These are phyloP conservation scores for Apiotrichum domesticum DNA, from an alignment of 1,284 basidiomycete species.

Conservation along the genomic window DNA sequence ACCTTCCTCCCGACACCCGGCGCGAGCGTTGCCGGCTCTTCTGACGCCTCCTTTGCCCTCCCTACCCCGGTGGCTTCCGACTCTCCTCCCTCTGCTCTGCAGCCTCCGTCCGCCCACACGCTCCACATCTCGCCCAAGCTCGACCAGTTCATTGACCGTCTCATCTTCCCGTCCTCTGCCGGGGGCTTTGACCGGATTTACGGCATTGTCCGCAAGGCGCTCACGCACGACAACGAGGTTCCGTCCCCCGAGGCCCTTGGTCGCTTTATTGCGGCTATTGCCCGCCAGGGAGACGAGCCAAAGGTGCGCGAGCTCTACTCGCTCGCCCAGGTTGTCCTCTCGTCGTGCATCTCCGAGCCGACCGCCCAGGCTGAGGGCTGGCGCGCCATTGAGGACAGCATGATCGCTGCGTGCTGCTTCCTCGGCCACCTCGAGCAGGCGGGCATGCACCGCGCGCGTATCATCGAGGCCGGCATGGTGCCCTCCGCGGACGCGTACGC, in stretches of 20 bases:
- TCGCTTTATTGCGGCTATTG: conserved; percentile 62
- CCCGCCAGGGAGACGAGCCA: conserved; percentile 57
- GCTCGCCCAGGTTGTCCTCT: conserved; percentile 61
- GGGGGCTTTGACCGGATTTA: conserved; percentile 13
- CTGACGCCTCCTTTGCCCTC: conserved; percentile 9
- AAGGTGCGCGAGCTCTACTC: conserved; percentile 64
- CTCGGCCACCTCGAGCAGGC: conserved; percentile 71
- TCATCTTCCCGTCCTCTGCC: neutral
- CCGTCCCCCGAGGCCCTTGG: conserved; percentile 50
- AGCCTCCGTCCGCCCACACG: conserved; percentile 13
- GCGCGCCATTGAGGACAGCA: conserved; percentile 75
- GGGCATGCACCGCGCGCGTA: conserved; percentile 69
- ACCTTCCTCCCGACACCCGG: conserved; percentile 15
- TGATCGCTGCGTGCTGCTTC: conserved; percentile 78
- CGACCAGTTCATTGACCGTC: conserved; percentile 20
- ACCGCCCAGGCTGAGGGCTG: conserved; percentile 54
- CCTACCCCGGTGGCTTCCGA: conserved; percentile 8
- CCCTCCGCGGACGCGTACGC: conserved; percentile 87
- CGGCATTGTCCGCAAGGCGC: conserved; percentile 8
- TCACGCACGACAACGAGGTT: conserved; percentile 20
- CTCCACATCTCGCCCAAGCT: conserved; percentile 13
- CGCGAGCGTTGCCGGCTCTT: neutral
- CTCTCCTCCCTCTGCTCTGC: conserved; percentile 6
- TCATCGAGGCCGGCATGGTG: conserved; percentile 67
- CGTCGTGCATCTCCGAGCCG: conserved; percentile 32